These are phyloP conservation scores for Hanseniaspora mollemarum DNA, from an alignment of 805 yeast genomes.

Conservation along the genomic window DNA sequence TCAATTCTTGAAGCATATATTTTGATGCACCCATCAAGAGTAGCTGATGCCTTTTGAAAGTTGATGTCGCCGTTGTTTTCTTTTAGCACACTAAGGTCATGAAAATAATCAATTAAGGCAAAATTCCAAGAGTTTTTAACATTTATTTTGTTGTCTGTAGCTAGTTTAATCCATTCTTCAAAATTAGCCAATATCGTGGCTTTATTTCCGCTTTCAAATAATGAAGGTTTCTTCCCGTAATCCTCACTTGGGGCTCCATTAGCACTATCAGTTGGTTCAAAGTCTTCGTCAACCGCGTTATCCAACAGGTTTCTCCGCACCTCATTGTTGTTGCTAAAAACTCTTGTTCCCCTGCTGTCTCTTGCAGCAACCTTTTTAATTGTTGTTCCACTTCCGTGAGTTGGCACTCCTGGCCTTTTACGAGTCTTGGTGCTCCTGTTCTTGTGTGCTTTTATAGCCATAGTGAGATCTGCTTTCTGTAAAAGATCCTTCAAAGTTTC, in stretches of 20 bases:
- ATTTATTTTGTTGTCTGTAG: slow-evolving; percentile 74
- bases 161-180: slow-evolving; percentile 73
- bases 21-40: slow-evolving; percentile 89
- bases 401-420: neutral
- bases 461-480: no score
- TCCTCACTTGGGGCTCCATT: neutral
- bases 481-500: no score
- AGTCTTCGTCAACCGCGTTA: neutral
- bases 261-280: neutral
- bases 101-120: slow-evolving; percentile 83
- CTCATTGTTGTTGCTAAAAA: neutral
- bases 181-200: slow-evolving; percentile 43
- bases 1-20: slow-evolving; percentile 85
- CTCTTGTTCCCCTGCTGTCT: neutral
- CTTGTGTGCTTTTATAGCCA: no score
- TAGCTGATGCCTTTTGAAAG: slow-evolving; percentile 82
- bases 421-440: neutral
- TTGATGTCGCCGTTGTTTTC: slow-evolving; percentile 61
- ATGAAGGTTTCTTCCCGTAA: slow-evolving; percentile 7
- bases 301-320: slow-evolving; percentile 10
- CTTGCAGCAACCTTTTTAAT: slow-evolving; percentile 14
- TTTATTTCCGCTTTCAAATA: slow-evolving; percentile 26
- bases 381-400: slow-evolving; percentile 1
- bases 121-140: slow-evolving; percentile 80
- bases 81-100: slow-evolving; percentile 61